These are phyloP conservation scores for Aspergillus versicolor DNA, from an alignment of 2,329 filamentous ascomycete genomes.

Conservation along the genomic window DNA sequence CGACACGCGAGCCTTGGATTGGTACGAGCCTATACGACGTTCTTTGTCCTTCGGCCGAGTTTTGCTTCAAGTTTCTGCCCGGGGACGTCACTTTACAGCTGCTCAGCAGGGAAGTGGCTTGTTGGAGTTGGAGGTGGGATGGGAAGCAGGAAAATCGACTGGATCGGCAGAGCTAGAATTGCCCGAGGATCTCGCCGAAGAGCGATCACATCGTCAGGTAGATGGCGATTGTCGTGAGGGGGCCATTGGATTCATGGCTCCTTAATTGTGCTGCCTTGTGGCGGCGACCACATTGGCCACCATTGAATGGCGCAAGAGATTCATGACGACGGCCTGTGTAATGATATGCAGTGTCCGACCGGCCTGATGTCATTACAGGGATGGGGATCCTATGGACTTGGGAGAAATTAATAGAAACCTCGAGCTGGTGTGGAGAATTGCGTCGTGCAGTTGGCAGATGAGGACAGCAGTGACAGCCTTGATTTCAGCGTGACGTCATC, in stretches of 20 bases:
- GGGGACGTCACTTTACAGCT: too few relatives aligned
- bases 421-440: not conserved
- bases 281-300: not conserved
- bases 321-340: conserved; percentile 2
- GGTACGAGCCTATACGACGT: too few relatives aligned
- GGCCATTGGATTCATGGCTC: not conserved
- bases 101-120: too few relatives aligned
- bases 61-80: too few relatives aligned
- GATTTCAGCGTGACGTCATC: not conserved
- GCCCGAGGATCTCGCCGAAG: not conserved
- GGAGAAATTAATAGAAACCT: not conserved
- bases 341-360: not conserved
- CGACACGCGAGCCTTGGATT: too few relatives aligned
- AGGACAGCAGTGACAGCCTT: not conserved
- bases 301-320: not conserved
- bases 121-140: too few relatives aligned
- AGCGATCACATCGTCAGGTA: not conserved
- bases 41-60: too few relatives aligned
- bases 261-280: not conserved
- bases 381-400: not conserved
- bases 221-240: not conserved
- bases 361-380: not conserved
- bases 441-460: not conserved
- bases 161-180: not conserved
- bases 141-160: too few relatives aligned